Evolutionary conservation across 164 flowering plant genomes (phyloP), one percentile per base, ranked within the genome.

Genomic region (Liquidambar formosana): DNA sequence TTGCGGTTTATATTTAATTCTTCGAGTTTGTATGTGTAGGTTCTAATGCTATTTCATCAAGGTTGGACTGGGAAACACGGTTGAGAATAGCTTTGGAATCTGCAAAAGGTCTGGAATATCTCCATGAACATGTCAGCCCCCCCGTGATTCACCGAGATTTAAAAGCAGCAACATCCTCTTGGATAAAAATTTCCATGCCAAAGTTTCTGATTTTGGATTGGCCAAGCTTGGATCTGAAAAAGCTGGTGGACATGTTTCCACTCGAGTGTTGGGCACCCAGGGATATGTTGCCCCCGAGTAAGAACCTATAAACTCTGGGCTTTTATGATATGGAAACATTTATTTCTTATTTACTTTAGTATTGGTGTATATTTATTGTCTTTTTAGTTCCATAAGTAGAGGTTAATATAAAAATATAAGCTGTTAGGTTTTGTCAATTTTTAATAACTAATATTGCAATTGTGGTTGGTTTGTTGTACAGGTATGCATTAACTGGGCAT

Each of bases 261-360:
- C 98, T 15, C 87, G 98, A 61, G 98, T 95, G 4, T 78, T 95
- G 79, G 99, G 99, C 70, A 95, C 98, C 49, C 97, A 89, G 66
- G 98, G 98, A 77, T 91, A 95, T 51, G 94, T 90, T 61, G 97
- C 98, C 27, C 97, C 97, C 27, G 97, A 94, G 99, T 94, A 91
- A 76, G 94, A 71, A 53, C 22, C 38, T 62, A 10, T 38, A 44
- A 51, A 33, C 68, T 53, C 11, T 22, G 49, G 41, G 12, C 61
- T 27, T 11, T 25, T 43, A 48, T 33, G 15, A 12, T 48, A 14
- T 26, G 11, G 2, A 8, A 15, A 57, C 6, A 18, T 38, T 49
- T 28, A n/a, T n/a, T 27, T 68, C 18, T 3, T 8, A 16, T 47
- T 0, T 21, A 22, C 2, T 54, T 54, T 21, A 33, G 6, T 33